Evolutionary conservation across 352 stramenopile species (phyloP).

Genomic region (Pilasporangium apinafurcum): DNA sequence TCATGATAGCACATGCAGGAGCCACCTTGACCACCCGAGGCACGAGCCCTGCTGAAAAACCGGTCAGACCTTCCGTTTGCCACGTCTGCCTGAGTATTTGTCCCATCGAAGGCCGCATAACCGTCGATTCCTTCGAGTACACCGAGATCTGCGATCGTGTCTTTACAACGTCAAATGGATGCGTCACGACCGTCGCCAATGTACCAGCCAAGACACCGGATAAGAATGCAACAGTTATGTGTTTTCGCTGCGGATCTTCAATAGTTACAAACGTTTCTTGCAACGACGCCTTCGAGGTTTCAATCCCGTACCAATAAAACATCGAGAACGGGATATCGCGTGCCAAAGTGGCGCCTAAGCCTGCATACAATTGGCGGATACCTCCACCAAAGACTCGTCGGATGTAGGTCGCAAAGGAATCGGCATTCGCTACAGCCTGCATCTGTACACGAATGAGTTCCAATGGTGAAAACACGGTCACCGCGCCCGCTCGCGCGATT

Average conservation of each 20-base stretch:
- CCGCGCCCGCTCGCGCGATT: constrained; percentile 37
- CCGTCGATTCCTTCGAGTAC: constrained; percentile 16
- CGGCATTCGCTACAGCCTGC: constrained; percentile 55
- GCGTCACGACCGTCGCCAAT: constrained; percentile 87
- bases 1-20: constrained; percentile 77
- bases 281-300: constrained; percentile 67
- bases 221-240: constrained; percentile 69
- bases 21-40: constrained; percentile 66
- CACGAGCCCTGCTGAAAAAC: constrained; percentile 38
- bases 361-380: constrained; percentile 41
- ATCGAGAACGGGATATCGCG: constrained; percentile 94
- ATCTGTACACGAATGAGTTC: constrained; percentile 87
- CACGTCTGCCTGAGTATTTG: constrained; percentile 50
- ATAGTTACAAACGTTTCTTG: constrained; percentile 15
- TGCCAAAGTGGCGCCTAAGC: constrained; percentile 86
- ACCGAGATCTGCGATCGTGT: constrained; percentile 76
- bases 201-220: constrained; percentile 74
- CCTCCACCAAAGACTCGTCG: constrained; percentile 31
- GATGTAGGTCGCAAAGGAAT: constrained; percentile 43
- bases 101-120: constrained; percentile 14
- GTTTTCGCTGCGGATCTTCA: constrained; percentile 18
- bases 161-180: constrained; percentile 95
- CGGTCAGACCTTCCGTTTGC: constrained; percentile 25
- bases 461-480: constrained; percentile 77
- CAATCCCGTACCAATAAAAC: constrained; percentile 92